Base-by-base conservation (phyloP, 495 filamentous ascomycete species). In the Neurospora sp. region DNA sequence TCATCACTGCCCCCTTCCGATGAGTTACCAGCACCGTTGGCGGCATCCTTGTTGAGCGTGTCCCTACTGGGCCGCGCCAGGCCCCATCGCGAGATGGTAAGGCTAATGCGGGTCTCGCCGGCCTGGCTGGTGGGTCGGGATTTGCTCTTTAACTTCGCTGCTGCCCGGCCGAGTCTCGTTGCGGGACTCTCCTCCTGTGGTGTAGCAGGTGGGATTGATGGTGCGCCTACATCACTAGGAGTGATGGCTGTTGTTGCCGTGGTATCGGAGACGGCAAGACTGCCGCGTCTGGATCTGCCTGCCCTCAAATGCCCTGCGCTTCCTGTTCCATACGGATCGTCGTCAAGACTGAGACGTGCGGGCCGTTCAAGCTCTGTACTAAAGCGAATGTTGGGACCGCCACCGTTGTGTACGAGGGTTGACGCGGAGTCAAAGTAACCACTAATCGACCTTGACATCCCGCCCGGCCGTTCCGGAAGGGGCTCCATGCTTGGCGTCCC, bases 51-150 rank as follows among this genome's bases (percentile, higher is more conserved):
- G 46, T 72, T 80, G 16, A 86, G 76, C 20, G 81, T 80, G 49
- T 89, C 87, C 70, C 83, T 87, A 77, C 85, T 88, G 35, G 83
- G 80, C 69, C 84, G 84, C 37, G 83, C 79, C 31, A 89, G 86
- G 3, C 87, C 87, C 37, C 95, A 84, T 62, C 90, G 87, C 20
- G 89, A 88, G 49, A 95, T 87, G 1, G 90, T 90, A n/a, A 86
- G 76, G 76, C 90, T 90, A 38, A 93, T 85, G 71, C 91, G 82
- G 46, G 85, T 89, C 70, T 94, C 92, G 31, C 91, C 90, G 8
- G 85, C 83, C 74, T 92, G 89, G 76, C 91, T 93, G 27, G 83
- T 86, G 4, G 92, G 88, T 72, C 92, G 88, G 76, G 91, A 93
- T 75, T 87, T 91, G 70, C 82, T 87, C 60, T 80, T 85, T 41